Evolutionary conservation across 192 early-diverging fungal species (phyloP).

Genomic region (Entomortierella parvispora): DNA sequence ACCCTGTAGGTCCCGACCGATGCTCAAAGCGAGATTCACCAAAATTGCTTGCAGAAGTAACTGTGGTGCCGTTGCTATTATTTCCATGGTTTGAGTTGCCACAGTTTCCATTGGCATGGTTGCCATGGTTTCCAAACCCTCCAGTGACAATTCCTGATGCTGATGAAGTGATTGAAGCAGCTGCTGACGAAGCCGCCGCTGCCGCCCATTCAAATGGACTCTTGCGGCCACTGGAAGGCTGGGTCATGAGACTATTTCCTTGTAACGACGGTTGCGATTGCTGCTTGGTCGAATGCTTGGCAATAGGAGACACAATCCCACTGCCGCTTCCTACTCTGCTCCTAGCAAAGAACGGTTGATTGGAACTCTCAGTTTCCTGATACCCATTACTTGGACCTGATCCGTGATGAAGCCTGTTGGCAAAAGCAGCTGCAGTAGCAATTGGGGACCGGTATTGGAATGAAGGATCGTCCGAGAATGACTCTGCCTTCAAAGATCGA

Average conservation of each 20-base stretch:
- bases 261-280: neutral
- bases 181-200: constrained; percentile 15
- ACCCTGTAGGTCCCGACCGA: neutral
- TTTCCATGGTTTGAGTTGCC: neutral
- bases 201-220: constrained; percentile 51
- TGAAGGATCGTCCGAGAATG: constrained; percentile 37
- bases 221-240: constrained; percentile 26
- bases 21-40: constrained; percentile 1
- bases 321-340: neutral
- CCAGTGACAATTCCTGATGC: constrained; percentile 40
- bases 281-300: neutral
- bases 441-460: constrained; percentile 32
- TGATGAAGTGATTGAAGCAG: constrained; percentile 27
- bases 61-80: constrained; percentile 7
- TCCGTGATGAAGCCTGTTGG: constrained; percentile 1
- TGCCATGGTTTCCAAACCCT: constrained; percentile 20
- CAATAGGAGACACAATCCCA: neutral
- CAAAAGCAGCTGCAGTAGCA: neutral
- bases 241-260: neutral
- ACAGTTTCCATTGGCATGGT: constrained; percentile 30
- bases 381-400: neutral
- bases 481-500: constrained; percentile 22
- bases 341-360: too few species aligned
- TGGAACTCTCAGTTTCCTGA: neutral
- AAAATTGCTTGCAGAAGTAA: constrained; percentile 8